A percentile compares a stretch with the other conserved stretches of the same genome.
Conservation (phyloP, 805 yeast genomes). For the Candida fluviatilis region DNA sequence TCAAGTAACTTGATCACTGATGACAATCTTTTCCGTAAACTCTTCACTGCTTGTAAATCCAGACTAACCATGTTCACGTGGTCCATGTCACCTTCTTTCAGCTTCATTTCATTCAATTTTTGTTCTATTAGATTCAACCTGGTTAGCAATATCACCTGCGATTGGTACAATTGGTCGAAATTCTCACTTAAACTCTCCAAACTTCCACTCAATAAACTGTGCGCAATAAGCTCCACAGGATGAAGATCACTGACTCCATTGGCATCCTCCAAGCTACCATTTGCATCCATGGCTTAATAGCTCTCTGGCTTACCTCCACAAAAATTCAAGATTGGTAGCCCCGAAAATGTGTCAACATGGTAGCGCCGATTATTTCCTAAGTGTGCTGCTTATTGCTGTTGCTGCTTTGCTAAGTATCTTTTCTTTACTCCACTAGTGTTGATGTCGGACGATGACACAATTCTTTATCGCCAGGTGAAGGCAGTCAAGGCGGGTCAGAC, state of each 20-base stretch:
- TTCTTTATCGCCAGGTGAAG: conserved; percentile 34
- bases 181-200: conserved; percentile 48
- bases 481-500: conserved; percentile 57
- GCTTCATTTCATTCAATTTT: conserved; percentile 22
- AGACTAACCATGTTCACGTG: conserved; percentile 12
- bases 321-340: too few species aligned
- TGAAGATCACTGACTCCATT: conserved; percentile 38
- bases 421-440: too few species aligned
- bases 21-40: conserved; percentile 29
- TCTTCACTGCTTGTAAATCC: conserved; percentile 19
- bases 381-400: too few species aligned
- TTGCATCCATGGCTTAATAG: not conserved
- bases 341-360: too few species aligned
- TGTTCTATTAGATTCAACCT: conserved; percentile 42
- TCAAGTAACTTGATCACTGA: conserved; percentile 25
- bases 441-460: conserved; percentile 9
- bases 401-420: too few species aligned
- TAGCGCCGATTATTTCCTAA: too few species aligned
- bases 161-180: conserved; percentile 50
- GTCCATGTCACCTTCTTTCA: conserved; percentile 11
- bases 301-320: not conserved
- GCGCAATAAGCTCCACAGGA: conserved; percentile 58
- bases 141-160: conserved; percentile 51
- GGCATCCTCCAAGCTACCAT: not conserved
- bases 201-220: conserved; percentile 50